Conservation (phyloP, 768 basidiomycete species). For the Suillus clintonianus region DNA sequence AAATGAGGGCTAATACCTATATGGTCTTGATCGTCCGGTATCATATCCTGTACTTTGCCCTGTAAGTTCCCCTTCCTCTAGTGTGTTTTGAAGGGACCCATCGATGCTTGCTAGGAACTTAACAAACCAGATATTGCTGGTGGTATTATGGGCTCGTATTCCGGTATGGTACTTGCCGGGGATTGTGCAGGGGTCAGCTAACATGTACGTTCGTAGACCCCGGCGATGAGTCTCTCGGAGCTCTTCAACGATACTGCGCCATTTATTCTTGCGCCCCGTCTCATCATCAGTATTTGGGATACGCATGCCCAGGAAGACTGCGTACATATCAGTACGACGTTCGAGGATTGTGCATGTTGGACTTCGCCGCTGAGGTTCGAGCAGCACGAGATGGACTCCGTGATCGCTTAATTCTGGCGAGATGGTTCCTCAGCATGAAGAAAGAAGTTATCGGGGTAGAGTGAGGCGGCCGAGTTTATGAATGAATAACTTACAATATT, state of each 20-base stretch:
- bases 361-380: background rate
- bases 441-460: background rate
- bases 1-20: background rate
- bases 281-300: background rate
- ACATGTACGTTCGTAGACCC: background rate
- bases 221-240: background rate
- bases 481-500: background rate
- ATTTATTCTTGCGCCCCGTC: background rate
- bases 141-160: too few relatives aligned
- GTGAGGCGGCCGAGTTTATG: background rate
- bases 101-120: too few relatives aligned
- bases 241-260: background rate
- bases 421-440: background rate
- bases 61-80: background rate
- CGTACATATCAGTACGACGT: background rate
- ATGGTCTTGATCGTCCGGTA: background rate
- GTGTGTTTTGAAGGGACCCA: background rate
- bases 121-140: too few relatives aligned
- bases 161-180: too few relatives aligned
- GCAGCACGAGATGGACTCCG: background rate
- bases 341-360: background rate
- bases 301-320: background rate
- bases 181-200: background rate
- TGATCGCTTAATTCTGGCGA: background rate
- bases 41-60: background rate